Evolutionary conservation across 495 filamentous ascomycete genomes (phyloP), one percentile per base, ranked within the genome.

Genomic region (Neurospora sp.): DNA sequence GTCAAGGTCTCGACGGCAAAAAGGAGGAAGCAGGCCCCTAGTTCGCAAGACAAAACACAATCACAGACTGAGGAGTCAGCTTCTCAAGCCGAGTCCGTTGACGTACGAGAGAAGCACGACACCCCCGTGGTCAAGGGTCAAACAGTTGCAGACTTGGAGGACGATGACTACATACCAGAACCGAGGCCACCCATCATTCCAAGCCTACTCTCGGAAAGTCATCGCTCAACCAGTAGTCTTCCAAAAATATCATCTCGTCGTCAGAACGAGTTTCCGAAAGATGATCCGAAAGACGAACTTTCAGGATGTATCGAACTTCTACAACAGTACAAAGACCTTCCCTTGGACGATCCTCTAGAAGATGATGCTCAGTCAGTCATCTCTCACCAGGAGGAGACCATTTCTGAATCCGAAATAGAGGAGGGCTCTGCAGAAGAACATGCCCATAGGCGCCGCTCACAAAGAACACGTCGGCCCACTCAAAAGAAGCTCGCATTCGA

Each of bases 301-400:
- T 77, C 78, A 2, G 72, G 78, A 14, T 83, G 78, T 72, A 84
- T 84, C 49, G 39, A 79, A 35, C 74, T 83, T 7, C 72, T 83
- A 42, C 75, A 77, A 20, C 44, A 82, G 44, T 83, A 79, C 69
- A 83, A 80, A 49, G 75, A 80, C 49, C 78, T 85, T 23, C 84
- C 85, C 0, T 42, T 86, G 5, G 82, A 84, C 42, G 72, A 39
- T 2, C 82, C 83, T 7, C 77, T 79, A 14, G 80, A 84, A 23
- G 80, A 81, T 41, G 81, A 81, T 62, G 14, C 40, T 5, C 72
- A 77, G 35, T 78, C 80, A 4, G 44, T 44, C 41, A 75, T 69
- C 20, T 78, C 75, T 20, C 38, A 31, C 20, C 74, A 72, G 23
- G 20, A n/a, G 38, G 75, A 77, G 10, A 38, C 62, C 16, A 60